Percentiles rank a stretch among this genome's conserved stretches.
Evolutionary conservation across 2,329 filamentous ascomycete species (phyloP).

Genomic region (Verruconis gallopava): DNA sequence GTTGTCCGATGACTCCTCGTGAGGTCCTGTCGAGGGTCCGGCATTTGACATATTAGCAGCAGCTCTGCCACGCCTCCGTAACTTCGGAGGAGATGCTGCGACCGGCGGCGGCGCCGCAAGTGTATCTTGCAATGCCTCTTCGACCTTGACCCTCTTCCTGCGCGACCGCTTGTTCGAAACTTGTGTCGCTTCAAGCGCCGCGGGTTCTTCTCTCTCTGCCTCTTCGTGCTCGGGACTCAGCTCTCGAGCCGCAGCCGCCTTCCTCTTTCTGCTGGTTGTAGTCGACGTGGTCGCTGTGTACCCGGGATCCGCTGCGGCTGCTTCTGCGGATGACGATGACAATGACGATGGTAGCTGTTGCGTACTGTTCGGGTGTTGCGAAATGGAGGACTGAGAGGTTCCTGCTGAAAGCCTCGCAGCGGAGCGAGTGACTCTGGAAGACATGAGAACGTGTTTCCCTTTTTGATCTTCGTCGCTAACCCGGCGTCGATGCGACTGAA

Average conservation of each 20-base stretch:
- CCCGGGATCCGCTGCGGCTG: no score
- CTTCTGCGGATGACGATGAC: no score
- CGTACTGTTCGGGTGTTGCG: slow-evolving; percentile 28
- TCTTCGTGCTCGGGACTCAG: slow-evolving; percentile 31
- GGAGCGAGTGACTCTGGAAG: slow-evolving; percentile 90
- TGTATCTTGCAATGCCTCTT: slow-evolving; percentile 1
- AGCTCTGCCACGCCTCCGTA: slow-evolving; percentile 49
- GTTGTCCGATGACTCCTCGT: slow-evolving; percentile 42
- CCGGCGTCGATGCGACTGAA: no score
- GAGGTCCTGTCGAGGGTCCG: slow-evolving; percentile 51
- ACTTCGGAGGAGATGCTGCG: slow-evolving; percentile 24
- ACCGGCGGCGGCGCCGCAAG: slow-evolving; percentile 19
- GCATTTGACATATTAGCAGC: slow-evolving; percentile 57
- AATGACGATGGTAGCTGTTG: no score
- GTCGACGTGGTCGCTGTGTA: slow-evolving; percentile 31
- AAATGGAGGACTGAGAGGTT: slow-evolving; percentile 26
- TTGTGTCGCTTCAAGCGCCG: slow-evolving; percentile 19
- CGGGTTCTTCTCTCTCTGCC: no score
- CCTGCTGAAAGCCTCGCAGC: slow-evolving; percentile 79
- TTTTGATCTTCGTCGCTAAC: not conserved
- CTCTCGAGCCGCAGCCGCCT: slow-evolving; percentile 44
- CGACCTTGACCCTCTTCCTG: not conserved
- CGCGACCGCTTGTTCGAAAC: not conserved
- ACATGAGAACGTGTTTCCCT: slow-evolving; percentile 58
- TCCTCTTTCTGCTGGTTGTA: slow-evolving; percentile 57